Conservation (phyloP, 2,329 filamentous ascomycete species). For the Aspergillus tanneri region DNA sequence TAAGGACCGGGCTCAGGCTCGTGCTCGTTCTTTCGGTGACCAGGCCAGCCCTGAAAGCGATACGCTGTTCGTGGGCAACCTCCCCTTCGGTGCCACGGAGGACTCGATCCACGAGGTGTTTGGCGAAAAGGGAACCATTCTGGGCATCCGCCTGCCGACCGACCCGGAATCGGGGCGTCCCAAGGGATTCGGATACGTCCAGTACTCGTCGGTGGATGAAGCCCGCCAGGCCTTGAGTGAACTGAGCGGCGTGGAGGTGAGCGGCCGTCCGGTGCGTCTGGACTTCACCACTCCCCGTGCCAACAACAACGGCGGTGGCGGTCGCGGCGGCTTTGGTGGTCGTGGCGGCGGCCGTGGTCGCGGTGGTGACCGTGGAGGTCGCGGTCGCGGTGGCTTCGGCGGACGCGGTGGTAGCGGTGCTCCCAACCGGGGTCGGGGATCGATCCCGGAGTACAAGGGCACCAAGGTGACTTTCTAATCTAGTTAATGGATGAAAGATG, state of each 20-base stretch:
- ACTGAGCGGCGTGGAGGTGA: constrained; percentile 70
- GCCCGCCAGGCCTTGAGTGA: constrained; percentile 71
- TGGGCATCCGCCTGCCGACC: constrained; percentile 82
- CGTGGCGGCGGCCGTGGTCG: constrained; percentile 54
- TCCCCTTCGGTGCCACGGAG: constrained; percentile 80
- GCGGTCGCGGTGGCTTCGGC: constrained; percentile 47
- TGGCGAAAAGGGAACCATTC: constrained; percentile 66
- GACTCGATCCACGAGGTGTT: constrained; percentile 74
- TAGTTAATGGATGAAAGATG: constrained; percentile 12
- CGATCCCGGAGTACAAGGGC: constrained; percentile 69
- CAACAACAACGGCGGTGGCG: constrained; percentile 53
- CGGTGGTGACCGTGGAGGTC: constrained; percentile 52
- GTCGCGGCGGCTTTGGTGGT: constrained; percentile 51
- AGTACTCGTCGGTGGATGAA: constrained; percentile 78
- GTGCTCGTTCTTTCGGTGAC: constrained; percentile 67
- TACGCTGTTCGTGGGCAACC: constrained; percentile 88
- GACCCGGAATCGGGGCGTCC: constrained; percentile 78
- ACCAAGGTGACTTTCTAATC: constrained; percentile 73
- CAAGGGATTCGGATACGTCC: constrained; percentile 92
- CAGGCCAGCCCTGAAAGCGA: constrained; percentile 74
- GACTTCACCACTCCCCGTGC: constrained; percentile 73
- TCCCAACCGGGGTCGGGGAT: constrained; percentile 52
- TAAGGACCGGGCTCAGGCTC: constrained; percentile 58
- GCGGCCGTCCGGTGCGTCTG: constrained; percentile 72
- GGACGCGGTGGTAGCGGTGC: constrained; percentile 50